A percentile compares a stretch with the other conserved stretches of the same genome.
Conservation (phyloP, 1,284 basidiomycete genomes). For the Singerocomus inundabilis region DNA sequence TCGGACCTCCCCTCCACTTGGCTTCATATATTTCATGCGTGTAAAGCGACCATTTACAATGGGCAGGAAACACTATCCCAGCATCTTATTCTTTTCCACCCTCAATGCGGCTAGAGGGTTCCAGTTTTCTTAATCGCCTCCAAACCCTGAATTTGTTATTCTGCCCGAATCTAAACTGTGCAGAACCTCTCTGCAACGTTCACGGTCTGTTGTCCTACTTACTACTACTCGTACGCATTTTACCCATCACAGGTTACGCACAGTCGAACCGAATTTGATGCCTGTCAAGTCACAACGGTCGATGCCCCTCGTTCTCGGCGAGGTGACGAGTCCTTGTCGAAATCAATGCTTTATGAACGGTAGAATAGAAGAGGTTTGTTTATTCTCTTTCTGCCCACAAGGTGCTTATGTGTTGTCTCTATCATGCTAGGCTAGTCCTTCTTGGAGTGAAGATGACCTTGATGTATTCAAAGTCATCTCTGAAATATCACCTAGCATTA, state of each 20-base stretch:
- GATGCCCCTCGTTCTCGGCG: slow-evolving; percentile 22
- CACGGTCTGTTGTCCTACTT: slow-evolving; percentile 41
- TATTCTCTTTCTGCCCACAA: not conserved
- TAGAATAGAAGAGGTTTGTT: slow-evolving; percentile 19
- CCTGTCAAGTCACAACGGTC: slow-evolving; percentile 28
- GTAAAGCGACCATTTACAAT: slow-evolving; percentile 27
- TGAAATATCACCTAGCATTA: slow-evolving; percentile 34
- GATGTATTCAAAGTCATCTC: slow-evolving; percentile 32
- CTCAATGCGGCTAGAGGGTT: slow-evolving; percentile 17
- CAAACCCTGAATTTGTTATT: slow-evolving; percentile 42
- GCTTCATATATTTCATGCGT: slow-evolving; percentile 2
- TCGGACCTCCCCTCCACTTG: not conserved
- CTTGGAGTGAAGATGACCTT: slow-evolving; percentile 26
- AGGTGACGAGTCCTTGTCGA: slow-evolving; percentile 35
- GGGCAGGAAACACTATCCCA: slow-evolving; percentile 29
- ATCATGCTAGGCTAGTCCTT: slow-evolving; percentile 12
- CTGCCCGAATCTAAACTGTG: slow-evolving; percentile 54
- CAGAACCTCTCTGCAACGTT: slow-evolving; percentile 48
- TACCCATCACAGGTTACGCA: slow-evolving; percentile 14
- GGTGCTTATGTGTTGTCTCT: not conserved
- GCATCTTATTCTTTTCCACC: slow-evolving; percentile 15
- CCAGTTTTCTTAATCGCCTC: slow-evolving; percentile 32
- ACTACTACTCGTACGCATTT: slow-evolving; percentile 16
- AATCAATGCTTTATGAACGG: slow-evolving; percentile 39
- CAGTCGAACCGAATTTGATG: slow-evolving; percentile 36